A percentile compares a stretch with the other conserved stretches of the same genome.
phyloP scores from a whole-genome alignment of 495 filamentous ascomycete species.

The Penicilliopsis zonata region DNA sequence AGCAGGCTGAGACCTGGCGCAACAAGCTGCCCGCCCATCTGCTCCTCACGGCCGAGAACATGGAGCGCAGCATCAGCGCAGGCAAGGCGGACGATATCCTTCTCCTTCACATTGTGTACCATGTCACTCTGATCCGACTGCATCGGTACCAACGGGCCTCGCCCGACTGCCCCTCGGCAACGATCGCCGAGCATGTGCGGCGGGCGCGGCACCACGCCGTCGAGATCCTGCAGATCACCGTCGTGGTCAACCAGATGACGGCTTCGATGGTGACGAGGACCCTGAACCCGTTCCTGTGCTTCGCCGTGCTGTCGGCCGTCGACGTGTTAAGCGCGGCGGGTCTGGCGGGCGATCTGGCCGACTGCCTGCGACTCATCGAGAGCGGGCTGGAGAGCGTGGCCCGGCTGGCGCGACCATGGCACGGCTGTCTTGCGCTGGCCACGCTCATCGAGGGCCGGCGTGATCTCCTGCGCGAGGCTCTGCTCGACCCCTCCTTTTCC shows the following conservation, averaged over 20 bases:
- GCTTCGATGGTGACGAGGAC: conserved; percentile 7
- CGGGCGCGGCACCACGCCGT: conserved; percentile 30
- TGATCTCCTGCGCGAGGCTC: conserved; percentile 15
- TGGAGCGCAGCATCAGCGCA: conserved; percentile 31
- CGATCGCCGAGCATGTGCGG: conserved; percentile 23
- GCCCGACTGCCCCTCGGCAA: conserved; percentile 15
- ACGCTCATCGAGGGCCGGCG: conserved; percentile 18
- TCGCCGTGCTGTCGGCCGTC: conserved; percentile 30
- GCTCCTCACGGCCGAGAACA: conserved; percentile 35
- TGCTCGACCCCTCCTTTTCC: conserved; percentile 14
- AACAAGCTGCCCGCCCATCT: conserved; percentile 32
- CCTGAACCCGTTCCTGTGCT: conserved; percentile 32
- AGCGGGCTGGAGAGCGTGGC: conserved; percentile 27
- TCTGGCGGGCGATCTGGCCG: conserved; percentile 17
- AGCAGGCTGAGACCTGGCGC: conserved; percentile 37
- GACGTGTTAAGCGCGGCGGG: conserved; percentile 34
- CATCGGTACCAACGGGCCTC: conserved; percentile 45
- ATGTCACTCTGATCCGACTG: conserved; percentile 46
- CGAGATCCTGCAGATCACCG: conserved; percentile 23
- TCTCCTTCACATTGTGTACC: conserved; percentile 49
- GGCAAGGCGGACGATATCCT: conserved; percentile 43
- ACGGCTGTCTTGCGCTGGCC: conserved; percentile 15
- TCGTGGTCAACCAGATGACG: conserved; percentile 14
- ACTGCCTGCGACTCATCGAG: conserved; percentile 33
- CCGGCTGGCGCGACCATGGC: conserved; percentile 23